Evolutionary conservation across 2,329 filamentous ascomycete genomes (phyloP).

Genomic region (Penicillium sp.): DNA sequence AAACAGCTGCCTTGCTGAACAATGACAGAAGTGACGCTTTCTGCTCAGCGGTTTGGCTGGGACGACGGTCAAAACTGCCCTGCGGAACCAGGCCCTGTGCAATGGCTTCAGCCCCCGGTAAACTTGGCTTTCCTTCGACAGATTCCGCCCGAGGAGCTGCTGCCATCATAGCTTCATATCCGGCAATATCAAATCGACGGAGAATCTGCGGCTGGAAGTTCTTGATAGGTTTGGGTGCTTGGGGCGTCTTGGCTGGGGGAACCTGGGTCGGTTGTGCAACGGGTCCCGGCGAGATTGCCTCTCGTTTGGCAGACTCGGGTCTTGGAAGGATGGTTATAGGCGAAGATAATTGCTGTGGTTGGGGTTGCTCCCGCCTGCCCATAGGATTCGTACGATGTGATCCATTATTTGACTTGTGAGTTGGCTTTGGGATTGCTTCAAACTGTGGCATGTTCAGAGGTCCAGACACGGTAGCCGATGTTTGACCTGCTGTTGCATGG

Average conservation of each 20-base stretch:
- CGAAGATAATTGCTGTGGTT: conserved; percentile 28
- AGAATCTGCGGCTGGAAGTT: conserved; percentile 56
- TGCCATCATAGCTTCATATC: conserved; percentile 30
- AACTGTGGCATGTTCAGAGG: conserved; percentile 43
- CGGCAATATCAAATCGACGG: conserved; percentile 48
- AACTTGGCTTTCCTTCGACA: conserved; percentile 14
- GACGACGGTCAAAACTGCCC: conserved; percentile 36
- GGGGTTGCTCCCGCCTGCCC: conserved; percentile 22
- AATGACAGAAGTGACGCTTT: conserved; percentile 59
- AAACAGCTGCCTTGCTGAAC: conserved; percentile 53
- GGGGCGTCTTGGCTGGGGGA: conserved; percentile 18
- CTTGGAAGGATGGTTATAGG: conserved; percentile 41
- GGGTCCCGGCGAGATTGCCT: conserved; percentile 19
- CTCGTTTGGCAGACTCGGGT: conserved; percentile 33
- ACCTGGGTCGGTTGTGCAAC: conserved; percentile 13
- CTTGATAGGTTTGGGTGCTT: conserved; percentile 40
- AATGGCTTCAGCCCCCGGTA: conserved; percentile 11
- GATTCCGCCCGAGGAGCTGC: conserved; percentile 4
- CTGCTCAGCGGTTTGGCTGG: conserved; percentile 47
- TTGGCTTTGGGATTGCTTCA: conserved; percentile 32
- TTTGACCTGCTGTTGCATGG: conserved; percentile 21
- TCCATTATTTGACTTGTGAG: conserved; percentile 24
- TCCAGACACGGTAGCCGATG: conserved; percentile 42
- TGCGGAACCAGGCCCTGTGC: conserved; percentile 20
- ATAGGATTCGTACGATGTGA: conserved; percentile 24